These are phyloP conservation scores for Megacollybia marginata DNA, from an alignment of 768 basidiomycete species.

Conservation along the genomic window DNA sequence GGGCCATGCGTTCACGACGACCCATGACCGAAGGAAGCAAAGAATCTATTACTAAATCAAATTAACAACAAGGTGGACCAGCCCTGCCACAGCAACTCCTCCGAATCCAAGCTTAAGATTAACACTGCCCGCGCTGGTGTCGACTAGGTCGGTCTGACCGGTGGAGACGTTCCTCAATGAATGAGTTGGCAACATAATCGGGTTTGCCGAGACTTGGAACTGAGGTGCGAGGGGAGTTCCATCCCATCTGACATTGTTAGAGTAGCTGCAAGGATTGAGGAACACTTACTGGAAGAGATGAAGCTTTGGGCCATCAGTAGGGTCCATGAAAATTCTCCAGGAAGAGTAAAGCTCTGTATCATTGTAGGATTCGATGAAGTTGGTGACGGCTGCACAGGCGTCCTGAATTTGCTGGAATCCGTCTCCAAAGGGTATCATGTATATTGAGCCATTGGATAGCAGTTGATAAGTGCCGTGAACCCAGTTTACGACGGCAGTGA, in stretches of 20 bases:
- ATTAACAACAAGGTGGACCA: too few relatives aligned
- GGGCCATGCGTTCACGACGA: too few relatives aligned
- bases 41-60: too few relatives aligned
- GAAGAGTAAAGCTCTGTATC: conserved; percentile 52
- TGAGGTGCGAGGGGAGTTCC: conserved; percentile 69
- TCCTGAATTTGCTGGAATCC: conserved; percentile 95
- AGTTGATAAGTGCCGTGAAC: conserved; percentile 75
- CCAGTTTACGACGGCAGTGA: conserved; percentile 84
- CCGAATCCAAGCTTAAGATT: too few relatives aligned
- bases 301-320: conserved; percentile 53
- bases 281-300: conserved; percentile 56
- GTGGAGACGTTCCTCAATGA: conserved; percentile 48
- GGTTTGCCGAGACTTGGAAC: conserved; percentile 59
- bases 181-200: conserved; percentile 82
- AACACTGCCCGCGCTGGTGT: too few relatives aligned
- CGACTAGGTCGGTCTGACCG: conserved; percentile 5
- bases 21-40: too few relatives aligned
- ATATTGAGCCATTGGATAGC: conserved; percentile 72
- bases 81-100: too few relatives aligned
- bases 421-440: conserved; percentile 68
- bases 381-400: conserved; percentile 82
- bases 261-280: too few relatives aligned
- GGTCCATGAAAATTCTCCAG: conserved; percentile 75
- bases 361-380: conserved; percentile 83
- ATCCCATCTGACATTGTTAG: conserved; percentile 26